Evolutionary conservation across 768 basidiomycete genomes (phyloP), one percentile per base, ranked within the genome.

Genomic region (Floccularia luteovirens): DNA sequence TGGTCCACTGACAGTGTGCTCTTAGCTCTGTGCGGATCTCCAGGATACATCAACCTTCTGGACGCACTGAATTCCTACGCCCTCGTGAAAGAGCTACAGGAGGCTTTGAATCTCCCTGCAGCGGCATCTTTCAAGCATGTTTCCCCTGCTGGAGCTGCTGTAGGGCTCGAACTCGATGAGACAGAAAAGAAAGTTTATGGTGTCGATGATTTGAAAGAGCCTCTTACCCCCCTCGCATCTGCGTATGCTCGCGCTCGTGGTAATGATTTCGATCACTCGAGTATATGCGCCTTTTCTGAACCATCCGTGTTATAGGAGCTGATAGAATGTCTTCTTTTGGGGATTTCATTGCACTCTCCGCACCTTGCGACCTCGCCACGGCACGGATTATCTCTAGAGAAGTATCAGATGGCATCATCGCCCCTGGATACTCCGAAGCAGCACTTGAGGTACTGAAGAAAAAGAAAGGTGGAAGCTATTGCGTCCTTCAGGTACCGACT

Each of bases 101-200:
- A 79, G 43, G 89, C 89, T 0, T 76, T 98, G 42, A 63, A 69
- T 24, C 78, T 98, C 33, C 93, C 96, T 13, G 96, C 96, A 11
- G 94, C 96, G 10, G 94, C 96, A 0, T 97, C 93, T 1, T 99
- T 98, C 81, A 99, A 99, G 67, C 96, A 99, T 55, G 96, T 99
- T 44, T 98, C 94, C 13, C 96, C 96, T 8, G 96, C 96, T 1
- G 96, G 96, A 37, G 92, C 89, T 4, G 96, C 93, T 20, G 89
- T 97, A 10, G 94, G 92, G 17, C 58, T 96, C 41, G 77, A 77
- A 54, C 72, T 99, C 31, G 72, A 80, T 49, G 82, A 87, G 21
- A 74, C 70, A 0, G 93, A 97, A 63, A 90, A 92, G 55, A 81
- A 86, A 51, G 93, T 98, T 1, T 98, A 97, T 48, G 94, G 91